Evolutionary conservation across 148 eudicot species (phyloP).

Genomic region (Oxyria digyna): DNA sequence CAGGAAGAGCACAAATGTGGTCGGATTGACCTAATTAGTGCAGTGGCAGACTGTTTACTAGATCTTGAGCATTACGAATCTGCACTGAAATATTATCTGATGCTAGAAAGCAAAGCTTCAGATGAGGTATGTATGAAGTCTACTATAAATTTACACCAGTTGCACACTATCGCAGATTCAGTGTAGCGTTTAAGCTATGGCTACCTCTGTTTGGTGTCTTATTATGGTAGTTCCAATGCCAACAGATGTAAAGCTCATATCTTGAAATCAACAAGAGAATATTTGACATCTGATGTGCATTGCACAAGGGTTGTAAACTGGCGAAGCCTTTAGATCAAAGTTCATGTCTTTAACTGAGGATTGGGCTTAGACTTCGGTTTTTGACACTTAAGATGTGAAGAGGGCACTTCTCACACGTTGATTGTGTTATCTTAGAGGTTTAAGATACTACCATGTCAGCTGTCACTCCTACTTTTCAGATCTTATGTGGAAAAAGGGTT

Average conservation of each 20-base stretch:
- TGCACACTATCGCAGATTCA: background rate
- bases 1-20: conserved; percentile 25
- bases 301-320: no score
- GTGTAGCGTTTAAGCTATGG: background rate
- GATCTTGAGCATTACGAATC: conserved; percentile 39
- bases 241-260: background rate
- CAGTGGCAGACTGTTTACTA: conserved; percentile 52
- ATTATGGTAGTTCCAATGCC: background rate
- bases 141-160: background rate
- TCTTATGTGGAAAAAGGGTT: no score
- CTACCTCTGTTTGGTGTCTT: background rate
- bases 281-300: no score
- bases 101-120: conserved; percentile 37
- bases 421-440: no score
- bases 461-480: no score
- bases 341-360: no score
- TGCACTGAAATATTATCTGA: conserved; percentile 66
- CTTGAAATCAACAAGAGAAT: background rate
- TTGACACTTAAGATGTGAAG: no score
- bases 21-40: conserved; percentile 34
- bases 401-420: no score
- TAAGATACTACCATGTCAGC: no score
- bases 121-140: conserved; percentile 27
- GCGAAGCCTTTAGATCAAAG: no score
- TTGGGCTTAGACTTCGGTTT: no score